Base-by-base conservation (phyloP, 306 rosid genomes). In the Bauhinia variegata region DNA sequence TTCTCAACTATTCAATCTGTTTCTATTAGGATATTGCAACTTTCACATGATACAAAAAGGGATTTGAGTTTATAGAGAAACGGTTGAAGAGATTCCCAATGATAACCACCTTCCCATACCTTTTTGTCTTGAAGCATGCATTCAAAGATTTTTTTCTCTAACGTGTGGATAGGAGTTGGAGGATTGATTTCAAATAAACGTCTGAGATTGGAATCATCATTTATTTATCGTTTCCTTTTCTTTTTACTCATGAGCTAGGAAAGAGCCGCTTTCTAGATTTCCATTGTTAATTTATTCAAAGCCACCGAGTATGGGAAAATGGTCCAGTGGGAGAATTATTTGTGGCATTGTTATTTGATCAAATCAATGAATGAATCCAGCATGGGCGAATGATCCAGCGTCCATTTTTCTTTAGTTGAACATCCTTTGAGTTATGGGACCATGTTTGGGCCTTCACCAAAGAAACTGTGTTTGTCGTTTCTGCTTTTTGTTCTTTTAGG, bases 61-160 rank as follows among this genome's bases (percentile, higher is more conserved):
- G 28, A 23, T 23, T 23, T 23, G 1, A 46, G 15, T 34, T 58
- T 70, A 19, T 11, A 14, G 13, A 7, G 30, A 39, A 44, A 6
- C 2, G 0, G 5, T 8, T 8, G 16, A 42, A 37, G 32, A 42
- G 17, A 55, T 36, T 17, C 65, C 14, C 7, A 65, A 70, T 70
- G 23, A 39, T 37, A 71, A 42, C 60, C 39, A 67, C 51, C 75
- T 54, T 54, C 32, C 80, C 78, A 80, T 71, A 54, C 80, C 37
- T 15, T 11, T 9, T 23, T 59, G 64, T 72, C 30, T 14, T 36
- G 6, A 23, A 57, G 6, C 42, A 33, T 36, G 52, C 17, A 55
- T 18, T 8, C 16, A 8, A 5, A 3, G 54, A 9, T 2, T 38
- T 28, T 4, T 36, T 28, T 4, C 5, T 11, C 10, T 1, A 41